These are phyloP conservation scores for Tardiomyces digboiensis DNA, from an alignment of 1,139 yeast species.

Conservation along the genomic window DNA sequence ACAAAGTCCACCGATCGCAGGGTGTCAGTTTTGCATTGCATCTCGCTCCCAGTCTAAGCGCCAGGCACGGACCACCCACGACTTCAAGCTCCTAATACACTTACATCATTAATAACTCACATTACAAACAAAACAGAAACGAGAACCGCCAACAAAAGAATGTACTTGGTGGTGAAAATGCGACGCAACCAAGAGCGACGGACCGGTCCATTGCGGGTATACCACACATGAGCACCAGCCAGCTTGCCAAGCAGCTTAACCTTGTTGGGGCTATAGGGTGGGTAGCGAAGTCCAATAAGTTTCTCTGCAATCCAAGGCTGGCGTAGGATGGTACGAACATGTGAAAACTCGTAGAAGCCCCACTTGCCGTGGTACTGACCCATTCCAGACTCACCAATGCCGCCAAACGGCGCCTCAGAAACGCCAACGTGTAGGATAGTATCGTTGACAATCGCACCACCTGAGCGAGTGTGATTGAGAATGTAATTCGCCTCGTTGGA, in stretches of 20 bases:
- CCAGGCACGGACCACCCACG: no score
- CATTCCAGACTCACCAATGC: slow-evolving; percentile 75
- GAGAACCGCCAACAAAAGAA: background rate
- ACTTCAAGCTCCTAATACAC: no score
- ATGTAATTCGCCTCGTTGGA: slow-evolving; percentile 44
- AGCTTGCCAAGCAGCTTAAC: slow-evolving; percentile 27
- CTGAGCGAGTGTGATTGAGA: slow-evolving; percentile 53
- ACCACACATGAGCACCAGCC: slow-evolving; percentile 8
- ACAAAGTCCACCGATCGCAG: no score
- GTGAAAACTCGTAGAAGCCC: slow-evolving; percentile 69
- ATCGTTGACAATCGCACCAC: slow-evolving; percentile 67
- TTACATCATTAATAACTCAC: background rate
- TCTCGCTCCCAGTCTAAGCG: no score
- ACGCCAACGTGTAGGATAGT: slow-evolving; percentile 64
- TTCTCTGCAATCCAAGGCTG: slow-evolving; percentile 63
- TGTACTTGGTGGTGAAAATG: background rate
- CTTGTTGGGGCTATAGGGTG: slow-evolving; percentile 45
- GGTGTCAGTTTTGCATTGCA: no score
- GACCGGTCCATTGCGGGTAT: slow-evolving; percentile 13
- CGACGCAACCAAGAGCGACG: background rate
- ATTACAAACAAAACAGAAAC: background rate
- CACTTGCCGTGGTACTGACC: slow-evolving; percentile 64
- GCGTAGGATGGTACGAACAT: slow-evolving; percentile 57
- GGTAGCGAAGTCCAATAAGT: slow-evolving; percentile 52
- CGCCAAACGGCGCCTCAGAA: slow-evolving; percentile 82